Conservation (phyloP, 2,329 filamentous ascomycete genomes). For the Botrytis medusae region DNA sequence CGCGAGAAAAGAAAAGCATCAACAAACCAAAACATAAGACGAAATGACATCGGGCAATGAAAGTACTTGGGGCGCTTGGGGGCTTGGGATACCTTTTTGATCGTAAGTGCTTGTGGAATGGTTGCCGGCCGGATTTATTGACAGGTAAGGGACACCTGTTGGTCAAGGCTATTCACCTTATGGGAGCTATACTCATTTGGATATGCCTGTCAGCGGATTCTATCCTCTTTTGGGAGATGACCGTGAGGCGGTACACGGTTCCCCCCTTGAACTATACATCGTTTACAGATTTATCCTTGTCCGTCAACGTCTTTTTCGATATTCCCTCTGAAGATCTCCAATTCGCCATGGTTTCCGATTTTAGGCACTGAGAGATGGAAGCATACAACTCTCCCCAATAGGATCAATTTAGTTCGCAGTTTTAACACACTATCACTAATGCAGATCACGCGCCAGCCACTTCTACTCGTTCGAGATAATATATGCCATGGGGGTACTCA, state of each 20-base stretch:
- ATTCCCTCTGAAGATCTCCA: conserved; percentile 33
- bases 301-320: conserved; percentile 35
- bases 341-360: conserved; percentile 34
- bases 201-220: conserved; percentile 31
- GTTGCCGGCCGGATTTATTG: conserved; percentile 29
- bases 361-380: conserved; percentile 33
- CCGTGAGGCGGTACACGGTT: conserved; percentile 32
- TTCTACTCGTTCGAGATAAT: conserved; percentile 31
- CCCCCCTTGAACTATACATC: conserved; percentile 28
- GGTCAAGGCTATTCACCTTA: conserved; percentile 19
- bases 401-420: conserved; percentile 23
- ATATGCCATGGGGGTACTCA: conserved; percentile 25
- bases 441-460: conserved; percentile 39
- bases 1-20: conserved; percentile 25
- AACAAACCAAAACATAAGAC: conserved; percentile 15
- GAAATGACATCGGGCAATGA: conserved; percentile 15
- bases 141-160: conserved; percentile 29
- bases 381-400: conserved; percentile 21
- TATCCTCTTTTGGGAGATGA: conserved; percentile 29
- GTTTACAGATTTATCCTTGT: conserved; percentile 27
- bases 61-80: conserved; percentile 26
- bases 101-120: conserved; percentile 16
- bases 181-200: conserved; percentile 27
- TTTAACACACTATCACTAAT: conserved; percentile 30
- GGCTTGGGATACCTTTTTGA: conserved; percentile 18